phyloP scores from a whole-genome alignment of 1,284 basidiomycete species.

The Butyriboletus appendiculatus region DNA sequence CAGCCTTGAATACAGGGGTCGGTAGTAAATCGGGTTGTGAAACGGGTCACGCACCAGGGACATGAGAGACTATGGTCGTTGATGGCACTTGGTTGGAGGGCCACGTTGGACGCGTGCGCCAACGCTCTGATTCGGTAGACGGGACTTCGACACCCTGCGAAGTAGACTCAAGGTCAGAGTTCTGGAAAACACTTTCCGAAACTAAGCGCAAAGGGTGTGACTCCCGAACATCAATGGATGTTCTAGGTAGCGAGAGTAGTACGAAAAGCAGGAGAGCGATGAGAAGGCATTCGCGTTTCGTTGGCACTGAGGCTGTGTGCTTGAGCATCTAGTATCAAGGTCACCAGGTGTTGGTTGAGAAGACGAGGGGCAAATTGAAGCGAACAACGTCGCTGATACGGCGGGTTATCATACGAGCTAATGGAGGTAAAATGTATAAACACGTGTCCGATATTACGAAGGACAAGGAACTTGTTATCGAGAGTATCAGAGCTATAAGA shows the following conservation, averaged over 20 bases:
- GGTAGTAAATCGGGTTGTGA: neutral
- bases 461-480: too few relatives aligned
- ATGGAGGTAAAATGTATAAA: too few relatives aligned
- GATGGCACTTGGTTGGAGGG: conserved; percentile 44
- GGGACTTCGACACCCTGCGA: conserved; percentile 11
- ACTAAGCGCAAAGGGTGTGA: conserved; percentile 9
- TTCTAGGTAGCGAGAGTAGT: conserved; percentile 43
- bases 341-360: neutral
- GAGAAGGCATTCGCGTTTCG: conserved; percentile 51
- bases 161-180: neutral
- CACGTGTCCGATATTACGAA: too few relatives aligned
- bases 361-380: too few relatives aligned
- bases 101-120: conserved; percentile 44
- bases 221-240: conserved; percentile 14
- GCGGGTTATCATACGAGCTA: too few relatives aligned
- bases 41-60: conserved; percentile 47
- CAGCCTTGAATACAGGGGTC: conserved; percentile 54
- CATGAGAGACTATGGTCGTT: conserved; percentile 61
- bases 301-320: conserved; percentile 34
- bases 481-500: too few relatives aligned
- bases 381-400: too few relatives aligned
- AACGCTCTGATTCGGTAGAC: conserved; percentile 19
- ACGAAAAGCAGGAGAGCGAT: conserved; percentile 47
- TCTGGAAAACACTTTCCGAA: conserved; percentile 3
- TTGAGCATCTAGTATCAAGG: conserved; percentile 21